These are phyloP conservation scores for Hysterangium stoloniferum DNA, from an alignment of 768 basidiomycete species.

Conservation along the genomic window DNA sequence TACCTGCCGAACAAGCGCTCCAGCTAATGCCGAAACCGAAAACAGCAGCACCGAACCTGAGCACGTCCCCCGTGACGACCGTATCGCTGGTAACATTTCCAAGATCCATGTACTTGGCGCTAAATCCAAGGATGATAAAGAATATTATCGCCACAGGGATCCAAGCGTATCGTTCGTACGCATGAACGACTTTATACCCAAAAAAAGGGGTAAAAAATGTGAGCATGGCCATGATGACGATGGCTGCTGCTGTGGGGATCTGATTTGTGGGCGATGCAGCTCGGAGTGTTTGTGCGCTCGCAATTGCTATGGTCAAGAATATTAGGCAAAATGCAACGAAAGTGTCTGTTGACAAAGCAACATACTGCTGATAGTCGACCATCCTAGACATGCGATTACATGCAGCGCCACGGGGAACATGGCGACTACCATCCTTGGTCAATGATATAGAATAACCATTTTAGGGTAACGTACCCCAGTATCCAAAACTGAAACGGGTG, in stretches of 20 bases:
- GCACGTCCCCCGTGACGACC: conserved; percentile 27
- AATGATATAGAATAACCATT: not conserved
- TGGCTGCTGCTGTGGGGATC: conserved; percentile 32
- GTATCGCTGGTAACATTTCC: conserved; percentile 17
- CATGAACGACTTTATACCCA: conserved; percentile 35
- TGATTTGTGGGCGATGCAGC: conserved; percentile 19
- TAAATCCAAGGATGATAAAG: conserved; percentile 26
- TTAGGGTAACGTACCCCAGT: conserved; percentile 13
- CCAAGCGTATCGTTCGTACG: conserved; percentile 34
- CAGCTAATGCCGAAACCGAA: conserved; percentile 34
- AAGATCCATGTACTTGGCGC: conserved; percentile 21
- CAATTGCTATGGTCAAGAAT: conserved; percentile 12
- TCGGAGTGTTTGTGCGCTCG: conserved; percentile 24
- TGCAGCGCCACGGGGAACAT: conserved; percentile 30
- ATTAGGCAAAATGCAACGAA: conserved; percentile 15
- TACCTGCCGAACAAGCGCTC: conserved; percentile 28
- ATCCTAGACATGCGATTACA: conserved; percentile 36
- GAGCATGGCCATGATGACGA: conserved; percentile 35
- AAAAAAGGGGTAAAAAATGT: conserved; percentile 33
- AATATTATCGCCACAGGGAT: conserved; percentile 35
- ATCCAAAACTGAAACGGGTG: conserved; percentile 35
- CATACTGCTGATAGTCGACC: conserved; percentile 30
- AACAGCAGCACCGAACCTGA: conserved; percentile 30
- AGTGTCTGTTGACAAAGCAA: conserved; percentile 19
- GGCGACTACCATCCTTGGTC: conserved; percentile 6